Base-by-base conservation (phyloP, 2,329 filamentous ascomycete species). In the Sordariomycetes sp. region DNA sequence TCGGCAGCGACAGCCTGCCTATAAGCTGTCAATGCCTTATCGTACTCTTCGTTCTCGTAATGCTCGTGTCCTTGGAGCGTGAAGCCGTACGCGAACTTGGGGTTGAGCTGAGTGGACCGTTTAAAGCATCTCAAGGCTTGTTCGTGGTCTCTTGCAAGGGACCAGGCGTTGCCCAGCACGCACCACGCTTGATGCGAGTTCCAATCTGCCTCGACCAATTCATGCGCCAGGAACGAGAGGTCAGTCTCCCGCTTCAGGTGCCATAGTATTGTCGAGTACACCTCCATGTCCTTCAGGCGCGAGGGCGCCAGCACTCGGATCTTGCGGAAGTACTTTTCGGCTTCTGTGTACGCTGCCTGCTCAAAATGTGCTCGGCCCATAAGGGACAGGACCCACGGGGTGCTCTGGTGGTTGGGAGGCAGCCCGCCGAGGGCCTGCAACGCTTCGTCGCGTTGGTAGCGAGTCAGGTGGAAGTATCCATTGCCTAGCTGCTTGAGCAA, bases 181-280 rank as follows among this genome's bases (percentile, higher is more conserved):
- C 88, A 95, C 93, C 92, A 98, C 4, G 92, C 87, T 57, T 98
- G 83, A 2, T 92, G 90, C 0, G 88, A 90, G 43, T 92, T 70
- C 63, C 88, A 92, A 39, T 87, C 84, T 12, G 83, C 68, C 43
- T 95, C 90, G 33, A 94, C 74, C 26, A 96, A 69, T 48, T 93
- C 86, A 50, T 96, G 90, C 1, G 90, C 86, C 19, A 98, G 69
- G 58, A 92, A 94, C 1, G 90, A 88, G 16, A 98, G 69, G 40
- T 95, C 86, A 1, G 87, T 84, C 51, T 95, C 90, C 42, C 84
- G 81, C 58, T 94, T 94, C 41, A 95, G 64, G 56, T 95, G 88
- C 92, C 93, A 98, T n/a, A 98, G 70, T n/a, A 94, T 82, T 1
- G 92, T 98, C 11, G 90, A 96, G 59, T 94, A 98, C 23, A 96